phyloP scores from a whole-genome alignment of 2,329 filamentous ascomycete genomes.

The Metarhizium guizhouense region DNA sequence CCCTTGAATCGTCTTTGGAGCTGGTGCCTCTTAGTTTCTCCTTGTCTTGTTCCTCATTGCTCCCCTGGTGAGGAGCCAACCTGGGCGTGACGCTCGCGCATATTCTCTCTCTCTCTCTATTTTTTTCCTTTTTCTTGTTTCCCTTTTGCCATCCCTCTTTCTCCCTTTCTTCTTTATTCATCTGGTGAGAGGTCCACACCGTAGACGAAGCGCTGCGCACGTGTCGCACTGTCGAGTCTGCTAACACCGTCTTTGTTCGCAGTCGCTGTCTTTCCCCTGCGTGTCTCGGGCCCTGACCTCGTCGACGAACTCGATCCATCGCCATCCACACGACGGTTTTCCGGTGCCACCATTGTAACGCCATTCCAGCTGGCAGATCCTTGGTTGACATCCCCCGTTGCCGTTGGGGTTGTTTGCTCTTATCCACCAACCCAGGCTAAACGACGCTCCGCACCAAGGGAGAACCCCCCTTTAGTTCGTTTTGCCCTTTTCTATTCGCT shows the following conservation, averaged over 20 bases:
- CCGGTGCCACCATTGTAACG: not conserved
- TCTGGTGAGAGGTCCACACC: not conserved
- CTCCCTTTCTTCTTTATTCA: constrained; percentile 1
- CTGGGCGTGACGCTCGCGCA: not conserved
- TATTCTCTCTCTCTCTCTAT: constrained; percentile 1
- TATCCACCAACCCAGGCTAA: not conserved
- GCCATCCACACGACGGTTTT: not conserved
- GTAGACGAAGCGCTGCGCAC: not conserved
- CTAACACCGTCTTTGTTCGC: not conserved
- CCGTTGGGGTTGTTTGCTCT: not conserved
- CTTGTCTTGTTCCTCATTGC: not conserved
- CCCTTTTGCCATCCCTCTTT: not conserved
- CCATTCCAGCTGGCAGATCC: not conserved
- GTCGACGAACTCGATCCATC: constrained; percentile 1
- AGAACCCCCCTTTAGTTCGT: not conserved
- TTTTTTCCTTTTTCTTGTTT: not conserved
- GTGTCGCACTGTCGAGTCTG: not conserved
- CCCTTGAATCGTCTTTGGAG: not conserved
- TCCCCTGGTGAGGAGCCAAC: not conserved
- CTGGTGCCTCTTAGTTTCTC: not conserved
- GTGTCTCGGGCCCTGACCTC: constrained; percentile 5
- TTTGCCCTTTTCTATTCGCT: not conserved
- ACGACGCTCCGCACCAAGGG: not conserved
- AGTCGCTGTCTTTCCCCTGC: constrained; percentile 4
- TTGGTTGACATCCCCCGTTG: not conserved